Evolutionary conservation across 352 stramenopile genomes (phyloP).

Genomic region (Discostella stelligera): DNA sequence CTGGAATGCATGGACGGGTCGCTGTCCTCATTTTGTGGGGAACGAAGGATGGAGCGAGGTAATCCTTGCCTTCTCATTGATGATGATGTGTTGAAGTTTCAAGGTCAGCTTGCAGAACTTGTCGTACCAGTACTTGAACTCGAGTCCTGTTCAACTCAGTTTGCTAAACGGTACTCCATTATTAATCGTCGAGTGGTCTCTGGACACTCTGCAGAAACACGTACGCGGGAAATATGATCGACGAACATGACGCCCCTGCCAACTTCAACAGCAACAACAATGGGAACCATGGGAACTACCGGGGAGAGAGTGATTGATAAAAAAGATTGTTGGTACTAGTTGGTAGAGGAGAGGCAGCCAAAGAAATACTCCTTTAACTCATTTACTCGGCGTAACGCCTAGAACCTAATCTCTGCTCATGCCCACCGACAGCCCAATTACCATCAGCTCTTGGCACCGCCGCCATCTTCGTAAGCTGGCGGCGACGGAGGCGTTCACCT

Average conservation of each 20-base stretch:
- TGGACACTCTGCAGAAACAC: no score
- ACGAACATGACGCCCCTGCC: no score
- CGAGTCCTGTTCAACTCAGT: not conserved
- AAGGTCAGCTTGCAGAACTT: not conserved
- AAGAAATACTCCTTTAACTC: not conserved
- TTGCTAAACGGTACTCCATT: not conserved
- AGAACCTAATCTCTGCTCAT: slow-evolving; percentile 15
- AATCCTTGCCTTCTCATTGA: not conserved
- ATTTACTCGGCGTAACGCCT: not conserved
- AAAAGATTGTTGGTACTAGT: no score
- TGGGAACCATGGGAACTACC: no score
- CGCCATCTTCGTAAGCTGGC: slow-evolving; percentile 11
- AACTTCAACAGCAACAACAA: no score
- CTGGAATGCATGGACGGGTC: no score
- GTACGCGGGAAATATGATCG: no score
- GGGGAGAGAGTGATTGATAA: no score
- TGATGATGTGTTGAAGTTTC: not conserved
- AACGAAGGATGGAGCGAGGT: not conserved
- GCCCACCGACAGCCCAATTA: slow-evolving; percentile 16
- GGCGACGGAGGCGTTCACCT: slow-evolving; percentile 18
- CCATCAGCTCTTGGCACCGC: slow-evolving; percentile 2
- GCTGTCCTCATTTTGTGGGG: not conserved
- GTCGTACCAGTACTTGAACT: not conserved
- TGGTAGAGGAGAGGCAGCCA: no score
- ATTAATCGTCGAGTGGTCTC: not conserved